These are phyloP conservation scores for Fraxinus latifolia DNA, from an alignment of 305 asterid species.

Conservation along the genomic window DNA sequence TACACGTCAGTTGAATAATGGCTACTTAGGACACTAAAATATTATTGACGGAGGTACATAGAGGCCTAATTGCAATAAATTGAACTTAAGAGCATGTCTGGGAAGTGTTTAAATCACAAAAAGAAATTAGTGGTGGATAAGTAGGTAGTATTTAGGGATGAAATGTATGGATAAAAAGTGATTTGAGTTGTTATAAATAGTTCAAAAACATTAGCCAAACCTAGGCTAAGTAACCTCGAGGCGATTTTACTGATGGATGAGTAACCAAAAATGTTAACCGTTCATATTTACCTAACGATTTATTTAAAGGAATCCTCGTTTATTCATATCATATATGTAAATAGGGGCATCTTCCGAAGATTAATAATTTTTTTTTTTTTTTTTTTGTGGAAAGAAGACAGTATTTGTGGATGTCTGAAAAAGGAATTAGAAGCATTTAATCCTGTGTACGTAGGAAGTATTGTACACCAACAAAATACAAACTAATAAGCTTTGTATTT, in stretches of 20 bases:
- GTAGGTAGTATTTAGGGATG: not conserved
- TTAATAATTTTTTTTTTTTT: not conserved
- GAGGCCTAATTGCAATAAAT: not conserved
- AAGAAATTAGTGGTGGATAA: not conserved
- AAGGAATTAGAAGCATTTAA: not conserved
- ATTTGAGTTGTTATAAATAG: not conserved
- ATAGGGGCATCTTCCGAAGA: not conserved
- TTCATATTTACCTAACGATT: not conserved
- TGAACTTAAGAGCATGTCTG: not conserved
- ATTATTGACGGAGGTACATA: not conserved
- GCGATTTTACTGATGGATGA: not conserved
- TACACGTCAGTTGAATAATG: not conserved
- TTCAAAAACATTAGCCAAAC: not conserved
- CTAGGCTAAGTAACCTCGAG: not conserved
- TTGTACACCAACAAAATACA: not conserved
- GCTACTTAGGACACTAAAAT: not conserved
- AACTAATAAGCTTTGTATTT: not conserved
- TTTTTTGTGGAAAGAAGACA: not conserved
- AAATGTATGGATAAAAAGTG: not conserved
- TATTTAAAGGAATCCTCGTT: not conserved
- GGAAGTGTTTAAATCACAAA: not conserved
- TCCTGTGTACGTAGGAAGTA: not conserved
- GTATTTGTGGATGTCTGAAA: not conserved
- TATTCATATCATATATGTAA: not conserved
- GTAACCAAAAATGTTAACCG: not conserved